Conservation (phyloP, 306 rosid genomes). For the Morella rubra region DNA sequence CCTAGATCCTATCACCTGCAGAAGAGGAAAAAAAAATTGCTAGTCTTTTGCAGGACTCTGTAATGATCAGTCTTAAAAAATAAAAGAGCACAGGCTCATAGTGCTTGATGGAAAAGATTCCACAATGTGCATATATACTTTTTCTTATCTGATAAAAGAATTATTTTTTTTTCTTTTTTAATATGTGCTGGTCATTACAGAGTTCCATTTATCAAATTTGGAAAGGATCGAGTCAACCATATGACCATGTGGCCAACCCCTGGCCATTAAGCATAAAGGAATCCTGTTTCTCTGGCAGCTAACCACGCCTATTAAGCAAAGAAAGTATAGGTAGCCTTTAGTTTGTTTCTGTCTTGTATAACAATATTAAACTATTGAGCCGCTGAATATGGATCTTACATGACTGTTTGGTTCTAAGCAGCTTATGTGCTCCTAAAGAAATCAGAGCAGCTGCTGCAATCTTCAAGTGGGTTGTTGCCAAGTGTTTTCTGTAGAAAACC, state of each 20-base stretch:
- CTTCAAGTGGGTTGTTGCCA: not conserved
- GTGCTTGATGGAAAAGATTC: constrained; percentile 8
- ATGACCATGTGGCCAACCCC: not conserved
- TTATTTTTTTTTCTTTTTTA: not conserved
- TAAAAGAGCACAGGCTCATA: not conserved
- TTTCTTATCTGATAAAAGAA: constrained; percentile 1
- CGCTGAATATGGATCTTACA: not conserved
- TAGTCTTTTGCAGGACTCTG: not conserved
- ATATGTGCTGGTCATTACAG: not conserved
- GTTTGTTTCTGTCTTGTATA: not conserved
- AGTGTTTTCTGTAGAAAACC: no score
- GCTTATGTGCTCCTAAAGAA: not conserved
- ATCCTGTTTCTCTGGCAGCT: constrained; percentile 4
- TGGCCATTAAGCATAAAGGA: not conserved
- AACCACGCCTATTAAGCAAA: not conserved
- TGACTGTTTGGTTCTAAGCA: not conserved
- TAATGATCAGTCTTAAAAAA: not conserved
- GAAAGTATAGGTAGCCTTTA: not conserved
- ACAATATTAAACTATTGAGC: not conserved
- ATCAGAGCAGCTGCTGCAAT: not conserved
- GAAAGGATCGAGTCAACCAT: not conserved
- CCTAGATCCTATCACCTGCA: not conserved
- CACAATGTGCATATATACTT: not conserved
- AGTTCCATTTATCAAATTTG: not conserved
- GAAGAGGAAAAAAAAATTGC: not conserved